Evolutionary conservation across 1,284 basidiomycete genomes (phyloP), one percentile per base, ranked within the genome.

Genomic region (Leucoagaricus sp.): DNA sequence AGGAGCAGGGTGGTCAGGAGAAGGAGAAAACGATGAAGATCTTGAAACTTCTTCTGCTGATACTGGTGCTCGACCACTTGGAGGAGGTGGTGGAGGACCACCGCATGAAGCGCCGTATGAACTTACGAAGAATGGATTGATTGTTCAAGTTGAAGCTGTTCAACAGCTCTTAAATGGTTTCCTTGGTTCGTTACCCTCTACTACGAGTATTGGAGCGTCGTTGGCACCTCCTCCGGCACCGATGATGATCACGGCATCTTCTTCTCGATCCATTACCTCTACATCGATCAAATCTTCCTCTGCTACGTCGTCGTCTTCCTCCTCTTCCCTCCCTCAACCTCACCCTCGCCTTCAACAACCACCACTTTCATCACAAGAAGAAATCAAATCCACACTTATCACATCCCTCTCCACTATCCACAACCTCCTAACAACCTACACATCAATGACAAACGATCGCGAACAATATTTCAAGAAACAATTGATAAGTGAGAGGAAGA

Each of bases 121-220:
- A 50, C 72, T 96, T 8, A 85, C 93, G 34, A 87, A 84, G 3
- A 93, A 93, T 64, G 83, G 89, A 8, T 79, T 86, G 17, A 78
- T 85, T 17, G 87, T 93, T 4, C 93, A 96, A 71, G 75, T 94
- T 63, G 93, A 96, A 59, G 75, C 94, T 36, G 87, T 87, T 0
- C 65, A 81, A 13, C 87, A 92, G 64, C 77, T 97, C 13, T 71
- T 94, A 15, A 67, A 77, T 4, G 80, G 82, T 19, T 68, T 89
- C 38, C 65, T 75, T 0, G 41, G 19, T 9, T 42, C 41, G 7
- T 15, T 40, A 17, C n/a, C 9, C 26, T 25, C 1, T 26, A 12
- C 26, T 25, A 26, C 25, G 44, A 15, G 15, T 15, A 25, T 4
- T 46, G 23, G 12, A 26, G 4, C 21, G n/a, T 25, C 25, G n/a